These are phyloP conservation scores for Talaromyces sp. DNA, from an alignment of 2,329 filamentous ascomycete species.

Conservation along the genomic window DNA sequence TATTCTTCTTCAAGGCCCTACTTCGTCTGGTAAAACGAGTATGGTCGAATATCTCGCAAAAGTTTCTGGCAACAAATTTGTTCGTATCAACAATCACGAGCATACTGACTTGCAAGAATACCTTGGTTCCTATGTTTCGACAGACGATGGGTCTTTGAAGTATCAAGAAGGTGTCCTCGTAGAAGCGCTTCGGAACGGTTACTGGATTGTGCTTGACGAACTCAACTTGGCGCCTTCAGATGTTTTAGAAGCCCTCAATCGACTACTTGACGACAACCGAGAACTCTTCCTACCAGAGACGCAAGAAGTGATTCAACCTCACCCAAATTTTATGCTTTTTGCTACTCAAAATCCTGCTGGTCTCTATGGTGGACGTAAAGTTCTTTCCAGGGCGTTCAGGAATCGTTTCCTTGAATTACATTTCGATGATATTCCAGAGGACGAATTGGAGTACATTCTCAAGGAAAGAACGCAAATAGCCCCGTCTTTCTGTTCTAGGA, in stretches of 20 bases:
- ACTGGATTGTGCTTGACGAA: conserved; percentile 98
- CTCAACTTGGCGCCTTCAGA: conserved; percentile 95
- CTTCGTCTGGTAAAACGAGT: conserved; percentile 95
- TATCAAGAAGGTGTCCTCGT: conserved; percentile 95
- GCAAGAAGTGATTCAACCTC: conserved; percentile 86
- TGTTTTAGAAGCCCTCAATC: conserved; percentile 92
- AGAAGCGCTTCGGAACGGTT: conserved; percentile 83
- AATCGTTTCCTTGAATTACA: conserved; percentile 97
- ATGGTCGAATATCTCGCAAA: conserved; percentile 99
- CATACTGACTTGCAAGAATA: conserved; percentile 99
- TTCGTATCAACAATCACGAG: conserved; percentile 99
- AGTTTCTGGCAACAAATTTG: conserved; percentile 92
- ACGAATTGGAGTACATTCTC: conserved; percentile 87
- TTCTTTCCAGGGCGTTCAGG: conserved; percentile 87
- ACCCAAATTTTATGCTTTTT: conserved; percentile 95
- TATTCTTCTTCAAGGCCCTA: conserved; percentile 92
- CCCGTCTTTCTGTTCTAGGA: conserved; percentile 83
- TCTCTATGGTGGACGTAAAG: conserved; percentile 90
- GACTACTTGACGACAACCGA: conserved; percentile 90
- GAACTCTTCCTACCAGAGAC: conserved; percentile 96
- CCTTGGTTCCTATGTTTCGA: conserved; percentile 88
- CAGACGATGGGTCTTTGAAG: conserved; percentile 73
- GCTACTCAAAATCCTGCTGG: conserved; percentile 97
- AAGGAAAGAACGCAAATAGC: conserved; percentile 85
- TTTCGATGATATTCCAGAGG: conserved; percentile 95